phyloP scores from a whole-genome alignment of 2,329 filamentous ascomycete species.

The Purpureocillium takamizusanense region DNA sequence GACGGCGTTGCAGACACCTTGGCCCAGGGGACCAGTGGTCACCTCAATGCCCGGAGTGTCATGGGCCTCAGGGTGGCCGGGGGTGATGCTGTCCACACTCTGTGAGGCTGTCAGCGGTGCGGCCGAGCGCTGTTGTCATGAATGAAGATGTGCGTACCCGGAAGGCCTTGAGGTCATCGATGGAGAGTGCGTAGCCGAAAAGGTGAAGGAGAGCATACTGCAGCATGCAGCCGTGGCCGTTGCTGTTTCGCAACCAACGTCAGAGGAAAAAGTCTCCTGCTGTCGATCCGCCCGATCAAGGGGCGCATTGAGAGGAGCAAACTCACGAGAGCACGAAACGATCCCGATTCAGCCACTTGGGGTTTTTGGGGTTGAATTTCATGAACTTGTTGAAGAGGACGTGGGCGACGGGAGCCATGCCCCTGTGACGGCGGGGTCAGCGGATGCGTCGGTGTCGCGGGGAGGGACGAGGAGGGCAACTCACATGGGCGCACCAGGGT shows the following conservation, averaged over 20 bases:
- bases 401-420: conserved; percentile 90
- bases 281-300: conserved; percentile 2
- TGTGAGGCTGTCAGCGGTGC: conserved; percentile 15
- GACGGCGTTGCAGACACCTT: conserved; percentile 95
- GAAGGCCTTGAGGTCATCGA: conserved; percentile 95
- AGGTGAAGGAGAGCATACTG: conserved; percentile 97
- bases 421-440: conserved; percentile 39
- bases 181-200: conserved; percentile 76
- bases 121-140: too few species aligned
- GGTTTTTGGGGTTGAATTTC: conserved; percentile 99
- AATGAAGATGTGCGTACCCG: conserved; percentile 52
- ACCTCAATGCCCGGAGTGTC: conserved; percentile 97
- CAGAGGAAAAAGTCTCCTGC: background rate
- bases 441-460: conserved; percentile 5
- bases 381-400: conserved; percentile 98
- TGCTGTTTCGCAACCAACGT: conserved; percentile 42
- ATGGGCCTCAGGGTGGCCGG: conserved; percentile 92
- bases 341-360: conserved; percentile 93
- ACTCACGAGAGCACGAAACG: conserved; percentile 98
- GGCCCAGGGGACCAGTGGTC: conserved; percentile 93
- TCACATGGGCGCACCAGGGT: conserved; percentile 95
- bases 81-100: conserved; percentile 64
- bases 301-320: background rate
- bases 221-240: conserved; percentile 98
- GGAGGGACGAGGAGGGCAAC: conserved; percentile 16